Base-by-base conservation (phyloP, 352 stramenopile species). In the Phytophthora crassamura region DNA sequence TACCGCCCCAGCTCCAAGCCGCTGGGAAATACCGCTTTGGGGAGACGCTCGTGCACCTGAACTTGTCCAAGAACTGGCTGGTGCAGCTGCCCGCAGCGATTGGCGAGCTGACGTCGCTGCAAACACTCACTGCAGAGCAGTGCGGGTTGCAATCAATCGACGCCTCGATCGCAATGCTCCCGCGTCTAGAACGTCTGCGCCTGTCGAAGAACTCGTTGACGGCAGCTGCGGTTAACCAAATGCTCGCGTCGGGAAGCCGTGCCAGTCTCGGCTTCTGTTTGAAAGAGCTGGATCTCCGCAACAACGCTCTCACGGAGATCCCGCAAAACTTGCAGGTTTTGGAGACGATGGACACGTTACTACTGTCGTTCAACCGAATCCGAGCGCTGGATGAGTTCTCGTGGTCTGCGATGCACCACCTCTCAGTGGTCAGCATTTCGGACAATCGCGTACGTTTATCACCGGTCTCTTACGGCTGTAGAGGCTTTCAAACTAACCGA, bases 191-290 rank as follows among this genome's bases (percentile, higher is more conserved):
- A 52, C 69, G 80, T 57, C 46, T 95, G 28, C 77, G 78, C 11
- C 15, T 94, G n/a, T 72, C 80, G 39, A 94, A 95, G 59, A 95
- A 95, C 35, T 67, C 67, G n/a, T 64, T 95, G 15, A 89, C 83
- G 7, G 67, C 78, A 0, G 63, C 79, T 10, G 73, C 77, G 20
- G 25, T 95, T 4, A 72, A 90, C 60, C 50, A 38, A 0, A 62
- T 90, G 45, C 73, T 93, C 16, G 38, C 22, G 18, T 56, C 46
- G 2, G 69, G 69, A 36, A 59, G 43, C 15, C 36, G 51, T 45
- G 59, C 74, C 14, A 70, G 59, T 10, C 43, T 89, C 16, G 78
- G 65, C 52, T 64, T 64, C 3, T 78, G 80, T 34, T 53, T 94
- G 34, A 85, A 90, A 47, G 83, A 94, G 40, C 54, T 94, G 30